Base-by-base conservation (phyloP, 2,329 filamentous ascomycete species). In the Alternaria triticimaculans region DNA sequence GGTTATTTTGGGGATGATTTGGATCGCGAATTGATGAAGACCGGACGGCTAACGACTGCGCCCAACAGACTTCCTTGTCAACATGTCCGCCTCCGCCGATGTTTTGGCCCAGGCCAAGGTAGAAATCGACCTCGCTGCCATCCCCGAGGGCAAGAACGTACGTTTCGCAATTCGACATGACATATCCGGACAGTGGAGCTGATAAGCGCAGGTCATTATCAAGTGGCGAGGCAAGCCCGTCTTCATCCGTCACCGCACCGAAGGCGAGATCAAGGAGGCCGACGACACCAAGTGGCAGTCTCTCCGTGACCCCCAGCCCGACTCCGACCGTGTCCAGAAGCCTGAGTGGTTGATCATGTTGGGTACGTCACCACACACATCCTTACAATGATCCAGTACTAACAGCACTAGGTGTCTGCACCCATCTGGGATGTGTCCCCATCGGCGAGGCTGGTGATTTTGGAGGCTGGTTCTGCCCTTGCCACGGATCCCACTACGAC, bases 211-310 rank as follows among this genome's bases (percentile, higher is more conserved):
- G 92, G 91, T 99, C 82, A 96, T 99, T 83, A 97, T 99, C 88
- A 99, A 99, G 87, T 99, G 96, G 96, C 92, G 96, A 87, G 96
- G 96, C 83, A 99, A 99, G 92, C 96, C 96, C 83, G 94, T 99
- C 82, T 99, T 99, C 88, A 94, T 99, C 89, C 94, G 96, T 83
- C 96, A 99, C 91, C 93, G 96, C 80, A 99, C 96, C 76, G 84
- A 89, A 78, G 87, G 88, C 78, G 96, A 99, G 87, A 98, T 99
- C 85, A 89, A 94, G 79, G 92, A 97, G 84, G 96, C 96, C 82
- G 94, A 97, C 85, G 88, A 90, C 80, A 89, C 93, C 82, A 92
- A 96, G 82, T 87, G 96, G 83, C 83, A 93, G 78, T 82, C 88
- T 71, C 89, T 99, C 78, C 90, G 96, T 84, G 95, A 99, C 83